Evolutionary conservation across 371 early-diverging fungal species (phyloP).

Genomic region (Mucor irregularis): DNA sequence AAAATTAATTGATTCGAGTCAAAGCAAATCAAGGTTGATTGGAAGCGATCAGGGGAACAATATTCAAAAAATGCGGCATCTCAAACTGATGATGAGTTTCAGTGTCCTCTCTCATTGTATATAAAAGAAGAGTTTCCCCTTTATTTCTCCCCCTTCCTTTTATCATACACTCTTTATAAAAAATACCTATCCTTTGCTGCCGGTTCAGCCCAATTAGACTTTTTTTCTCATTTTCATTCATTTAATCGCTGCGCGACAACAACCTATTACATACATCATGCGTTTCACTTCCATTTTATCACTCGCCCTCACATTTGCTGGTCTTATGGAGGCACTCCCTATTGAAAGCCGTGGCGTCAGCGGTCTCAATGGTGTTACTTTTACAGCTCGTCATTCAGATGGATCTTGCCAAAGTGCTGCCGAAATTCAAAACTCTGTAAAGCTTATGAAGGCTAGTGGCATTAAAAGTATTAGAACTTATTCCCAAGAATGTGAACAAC

Average conservation of each 20-base stretch:
- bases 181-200: slow-evolving; percentile 3
- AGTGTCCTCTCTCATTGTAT: no score
- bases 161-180: neutral
- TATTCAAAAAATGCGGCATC: no score
- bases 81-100: no score
- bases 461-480: slow-evolving; percentile 45
- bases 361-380: slow-evolving; percentile 23
- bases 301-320: slow-evolving; percentile 18
- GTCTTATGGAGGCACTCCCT: slow-evolving; percentile 29
- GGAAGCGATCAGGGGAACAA: no score
- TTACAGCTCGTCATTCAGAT: slow-evolving; percentile 33
- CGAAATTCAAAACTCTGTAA: slow-evolving; percentile 24
- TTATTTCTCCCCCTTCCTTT: neutral
- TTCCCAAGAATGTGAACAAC: slow-evolving; percentile 46
- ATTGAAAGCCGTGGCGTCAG: slow-evolving; percentile 12
- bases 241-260: slow-evolving; percentile 3
- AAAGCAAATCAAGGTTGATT: no score
- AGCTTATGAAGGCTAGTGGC: slow-evolving; percentile 34
- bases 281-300: slow-evolving; percentile 15
- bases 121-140: neutral
- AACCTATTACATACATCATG: slow-evolving; percentile 7
- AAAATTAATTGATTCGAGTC: no score
- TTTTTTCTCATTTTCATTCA: neutral
- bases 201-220: slow-evolving; percentile 1
- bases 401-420: slow-evolving; percentile 33